Base-by-base conservation (phyloP, 2,329 filamentous ascomycete species). In the Hypoxylon sp. region DNA sequence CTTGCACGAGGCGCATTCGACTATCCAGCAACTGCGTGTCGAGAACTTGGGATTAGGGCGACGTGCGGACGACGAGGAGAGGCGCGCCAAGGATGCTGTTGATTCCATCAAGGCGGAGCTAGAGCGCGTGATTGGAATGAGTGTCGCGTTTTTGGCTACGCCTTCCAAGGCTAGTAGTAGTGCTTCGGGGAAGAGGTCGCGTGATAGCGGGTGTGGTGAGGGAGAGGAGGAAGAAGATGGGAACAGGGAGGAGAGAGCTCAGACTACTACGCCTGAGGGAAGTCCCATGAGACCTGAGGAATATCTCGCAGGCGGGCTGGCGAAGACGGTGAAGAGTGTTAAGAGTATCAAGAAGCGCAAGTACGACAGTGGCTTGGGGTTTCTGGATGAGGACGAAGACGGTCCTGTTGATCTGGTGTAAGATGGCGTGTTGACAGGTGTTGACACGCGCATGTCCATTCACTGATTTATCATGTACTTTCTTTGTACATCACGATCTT, bases 291-390 rank as follows among this genome's bases (percentile, higher is more conserved):
- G 40, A n/a, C 20, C 57, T 23, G 38, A 48, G 17, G 53, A 63
- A 3, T 57, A 60, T 7, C 51, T 59, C 27, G 30, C 53, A n/a
- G 49, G 41, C 11, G 53, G 13, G 8, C 27, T 51, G 29, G 49
- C 49, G 32, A 56, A 49, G 35, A 66, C 65, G 15, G 63, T 63
- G 0, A 66, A 56, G 17, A 71, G 65, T 17, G 72, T 55, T 59
- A 80, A 75, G 69, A 71, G 65, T 17, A 72, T 55, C 59, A 80
- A 75, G 69, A 71, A 71, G 51, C 74, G 78, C 51, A 72, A 75
- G 49, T 75, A 77, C 56, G 81, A 84, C 63, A 82, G 79, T 44
- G 82, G 81, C 0, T 61, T 84, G 38, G 80, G 79, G 0, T 70
- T 84, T 16, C 57, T 83, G 64, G 79, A 81, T 19, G 80, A 83